A percentile compares a stretch with the other conserved stretches of the same genome.
Conservation (phyloP, 495 filamentous ascomycete species). For the Cetradonia linearis region DNA sequence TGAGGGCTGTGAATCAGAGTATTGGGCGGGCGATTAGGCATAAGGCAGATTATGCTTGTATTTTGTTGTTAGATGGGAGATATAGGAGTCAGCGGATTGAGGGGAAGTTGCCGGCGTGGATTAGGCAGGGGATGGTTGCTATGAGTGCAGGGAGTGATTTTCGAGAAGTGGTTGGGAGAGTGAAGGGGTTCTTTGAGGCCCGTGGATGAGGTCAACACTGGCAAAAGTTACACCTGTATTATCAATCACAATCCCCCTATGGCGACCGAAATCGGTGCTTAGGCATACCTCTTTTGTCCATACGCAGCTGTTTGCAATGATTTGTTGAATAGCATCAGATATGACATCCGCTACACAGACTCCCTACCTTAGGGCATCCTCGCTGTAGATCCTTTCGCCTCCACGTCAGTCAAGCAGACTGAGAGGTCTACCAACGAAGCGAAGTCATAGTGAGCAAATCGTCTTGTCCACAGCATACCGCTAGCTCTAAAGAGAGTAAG, state of each 20-base stretch:
- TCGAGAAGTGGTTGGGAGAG: slow-evolving; percentile 1
- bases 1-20: slow-evolving; percentile 94
- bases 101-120: slow-evolving; percentile 82
- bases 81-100: slow-evolving; percentile 60
- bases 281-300: not conserved
- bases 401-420: not conserved
- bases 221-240: not conserved
- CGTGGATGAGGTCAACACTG: not conserved
- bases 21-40: slow-evolving; percentile 90
- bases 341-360: not conserved
- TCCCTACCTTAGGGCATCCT: not conserved
- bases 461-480: not conserved
- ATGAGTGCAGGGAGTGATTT: not conserved
- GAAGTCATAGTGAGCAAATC: not conserved
- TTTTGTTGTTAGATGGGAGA: slow-evolving; percentile 71
- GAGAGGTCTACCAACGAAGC: not conserved
- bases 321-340: not conserved
- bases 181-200: slow-evolving; percentile 17
- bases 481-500: not conserved
- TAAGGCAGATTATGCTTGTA: slow-evolving; percentile 77
- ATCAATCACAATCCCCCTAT: no score
- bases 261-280: no score
- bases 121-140: slow-evolving; percentile 39
- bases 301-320: not conserved
- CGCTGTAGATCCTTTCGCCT: not conserved